A percentile compares a stretch with the other conserved stretches of the same genome.
Conservation (phyloP, 768 basidiomycete species). For the Mycena chlorophos region DNA sequence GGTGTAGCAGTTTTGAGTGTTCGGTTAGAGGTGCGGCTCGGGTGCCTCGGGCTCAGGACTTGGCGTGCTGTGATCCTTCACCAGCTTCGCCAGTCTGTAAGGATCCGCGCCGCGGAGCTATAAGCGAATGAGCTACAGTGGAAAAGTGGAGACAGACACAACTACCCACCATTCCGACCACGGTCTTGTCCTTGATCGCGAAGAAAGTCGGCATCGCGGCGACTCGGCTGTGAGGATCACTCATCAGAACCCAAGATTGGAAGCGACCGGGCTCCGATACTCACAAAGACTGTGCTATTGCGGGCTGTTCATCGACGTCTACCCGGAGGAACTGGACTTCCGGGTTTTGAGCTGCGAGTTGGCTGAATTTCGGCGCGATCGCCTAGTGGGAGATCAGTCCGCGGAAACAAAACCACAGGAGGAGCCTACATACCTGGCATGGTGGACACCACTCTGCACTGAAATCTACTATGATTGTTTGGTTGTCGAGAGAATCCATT, state of each 20-base stretch:
- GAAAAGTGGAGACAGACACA: background rate
- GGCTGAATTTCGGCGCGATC: conserved; percentile 22
- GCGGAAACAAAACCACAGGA: background rate
- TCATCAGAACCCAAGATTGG: background rate
- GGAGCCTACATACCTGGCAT: conserved; percentile 18
- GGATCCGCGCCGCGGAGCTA: conserved; percentile 24
- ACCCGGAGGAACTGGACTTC: conserved; percentile 25
- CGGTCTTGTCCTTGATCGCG: conserved; percentile 18
- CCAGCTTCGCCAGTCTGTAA: conserved; percentile 17
- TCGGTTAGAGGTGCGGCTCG: background rate
- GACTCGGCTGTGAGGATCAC: conserved; percentile 9
- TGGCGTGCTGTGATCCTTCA: conserved; percentile 17
- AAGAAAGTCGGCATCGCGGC: conserved; percentile 26
- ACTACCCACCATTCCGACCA: conserved; percentile 20
- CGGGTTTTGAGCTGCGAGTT: conserved; percentile 22
- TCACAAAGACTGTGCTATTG: conserved; percentile 15
- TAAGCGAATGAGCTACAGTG: background rate
- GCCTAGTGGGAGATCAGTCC: conserved; percentile 1
- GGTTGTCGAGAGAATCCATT: conserved; percentile 14
- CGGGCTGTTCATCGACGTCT: conserved; percentile 21
- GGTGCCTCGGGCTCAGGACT: background rate
- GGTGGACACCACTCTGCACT: conserved; percentile 25
- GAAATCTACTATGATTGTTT: conserved; percentile 23
- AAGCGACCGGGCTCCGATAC: background rate
- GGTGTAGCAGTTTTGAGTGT: background rate